Percentiles rank a stretch among this genome's conserved stretches.
These are phyloP conservation scores for Wickerhamiella occidentalis DNA, from an alignment of 805 yeast species.

Conservation along the genomic window DNA sequence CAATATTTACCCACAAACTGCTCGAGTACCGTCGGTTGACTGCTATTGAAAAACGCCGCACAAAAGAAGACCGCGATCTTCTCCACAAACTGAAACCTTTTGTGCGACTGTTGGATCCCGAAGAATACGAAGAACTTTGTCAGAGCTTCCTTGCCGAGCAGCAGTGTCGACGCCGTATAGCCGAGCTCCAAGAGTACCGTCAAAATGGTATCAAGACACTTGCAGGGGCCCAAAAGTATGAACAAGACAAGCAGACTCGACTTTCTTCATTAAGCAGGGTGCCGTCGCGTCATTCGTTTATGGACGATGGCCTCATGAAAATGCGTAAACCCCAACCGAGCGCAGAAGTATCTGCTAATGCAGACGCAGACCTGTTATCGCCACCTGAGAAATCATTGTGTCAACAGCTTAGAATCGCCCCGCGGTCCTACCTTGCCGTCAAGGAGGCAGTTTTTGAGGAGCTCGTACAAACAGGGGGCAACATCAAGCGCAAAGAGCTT, in stretches of 20 bases:
- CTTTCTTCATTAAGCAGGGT: conserved; percentile 34
- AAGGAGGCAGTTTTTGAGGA: conserved; percentile 84
- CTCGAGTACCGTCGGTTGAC: conserved; percentile 77
- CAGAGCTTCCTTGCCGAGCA: conserved; percentile 67
- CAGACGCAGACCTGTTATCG: conserved; percentile 71
- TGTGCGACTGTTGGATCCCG: conserved; percentile 66
- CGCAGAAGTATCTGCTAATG: conserved; percentile 41
- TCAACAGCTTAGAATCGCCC: conserved; percentile 67
- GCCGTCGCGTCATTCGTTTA: conserved; percentile 12
- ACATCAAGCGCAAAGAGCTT: conserved; percentile 71
- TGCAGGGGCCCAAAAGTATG: conserved; percentile 75
- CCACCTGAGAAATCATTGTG: conserved; percentile 84
- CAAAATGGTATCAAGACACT: conserved; percentile 73
- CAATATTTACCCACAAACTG: conserved; percentile 60
- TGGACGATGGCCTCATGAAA: conserved; percentile 18
- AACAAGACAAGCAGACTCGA: conserved; percentile 70
- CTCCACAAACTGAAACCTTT: conserved; percentile 64
- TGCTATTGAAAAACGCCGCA: conserved; percentile 68
- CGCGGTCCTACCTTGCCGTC: conserved; percentile 88
- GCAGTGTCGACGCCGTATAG: conserved; percentile 65
- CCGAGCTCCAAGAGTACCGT: conserved; percentile 89
- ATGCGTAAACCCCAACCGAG: conserved; percentile 28
- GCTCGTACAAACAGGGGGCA: conserved; percentile 72
- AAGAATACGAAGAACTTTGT: conserved; percentile 66
- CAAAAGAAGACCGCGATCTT: conserved; percentile 82